phyloP scores from a whole-genome alignment of 176 grass and related monocot genomes.

The Elaeis guineensis region DNA sequence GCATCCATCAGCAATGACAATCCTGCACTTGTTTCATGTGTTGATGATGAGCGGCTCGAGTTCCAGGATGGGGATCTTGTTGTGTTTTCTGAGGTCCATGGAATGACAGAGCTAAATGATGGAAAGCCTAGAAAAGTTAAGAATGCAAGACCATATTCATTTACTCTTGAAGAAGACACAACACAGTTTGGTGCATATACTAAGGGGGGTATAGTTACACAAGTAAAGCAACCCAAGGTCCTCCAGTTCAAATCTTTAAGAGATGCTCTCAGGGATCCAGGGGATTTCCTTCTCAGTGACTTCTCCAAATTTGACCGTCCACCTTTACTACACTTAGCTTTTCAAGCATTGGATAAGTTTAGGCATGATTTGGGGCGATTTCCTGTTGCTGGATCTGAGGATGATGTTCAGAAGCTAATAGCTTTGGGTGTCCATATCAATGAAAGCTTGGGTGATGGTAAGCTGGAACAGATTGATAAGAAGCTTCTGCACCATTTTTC shows the following conservation, averaged over 20 bases:
- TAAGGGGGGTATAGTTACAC: slow-evolving; percentile 81
- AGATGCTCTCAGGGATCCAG: slow-evolving; percentile 74
- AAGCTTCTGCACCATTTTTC: slow-evolving; percentile 66
- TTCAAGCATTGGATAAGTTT: slow-evolving; percentile 89
- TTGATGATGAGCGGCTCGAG: slow-evolving; percentile 89
- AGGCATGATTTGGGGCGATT: slow-evolving; percentile 49
- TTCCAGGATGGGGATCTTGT: slow-evolving; percentile 91
- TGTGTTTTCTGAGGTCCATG: slow-evolving; percentile 79
- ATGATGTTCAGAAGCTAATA: slow-evolving; percentile 60
- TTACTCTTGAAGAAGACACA: slow-evolving; percentile 83
- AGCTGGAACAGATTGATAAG: slow-evolving; percentile 65
- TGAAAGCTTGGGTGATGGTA: slow-evolving; percentile 45
- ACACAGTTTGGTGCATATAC: slow-evolving; percentile 54
- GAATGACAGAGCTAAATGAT: slow-evolving; percentile 87
- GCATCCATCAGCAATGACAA: slow-evolving; percentile 86
- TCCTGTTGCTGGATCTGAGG: slow-evolving; percentile 56
- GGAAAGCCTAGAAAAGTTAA: slow-evolving; percentile 78
- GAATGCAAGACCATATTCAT: slow-evolving; percentile 78
- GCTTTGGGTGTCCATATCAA: slow-evolving; percentile 51
- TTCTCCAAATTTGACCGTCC: slow-evolving; percentile 85
- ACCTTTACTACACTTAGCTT: slow-evolving; percentile 75
- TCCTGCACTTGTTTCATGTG: slow-evolving; percentile 65
- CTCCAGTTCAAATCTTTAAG: slow-evolving; percentile 77
- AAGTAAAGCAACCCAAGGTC: slow-evolving; percentile 75
- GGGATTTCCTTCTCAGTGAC: slow-evolving; percentile 88